Base-by-base conservation (phyloP, 495 filamentous ascomycete species). In the Antarctomyces pellizariae region DNA sequence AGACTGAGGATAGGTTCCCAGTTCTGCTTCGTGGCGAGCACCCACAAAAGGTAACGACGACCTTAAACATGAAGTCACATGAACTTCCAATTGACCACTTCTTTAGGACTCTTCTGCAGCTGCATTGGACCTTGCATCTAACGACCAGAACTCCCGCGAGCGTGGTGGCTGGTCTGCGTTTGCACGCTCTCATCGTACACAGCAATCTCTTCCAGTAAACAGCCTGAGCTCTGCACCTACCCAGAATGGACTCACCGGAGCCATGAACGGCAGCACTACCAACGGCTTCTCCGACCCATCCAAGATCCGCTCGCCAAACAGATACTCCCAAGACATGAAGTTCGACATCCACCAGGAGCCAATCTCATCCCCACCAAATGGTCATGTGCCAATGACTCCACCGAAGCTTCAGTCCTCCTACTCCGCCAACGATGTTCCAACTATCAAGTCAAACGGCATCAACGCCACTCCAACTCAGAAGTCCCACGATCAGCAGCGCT, bases 341-440 rank as follows among this genome's bases (percentile, higher is more conserved):
- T 60, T 43, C 29, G 50, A 30, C 47, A 48, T 1, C 35, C 36
- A 7, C 39, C 36, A 18, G 39, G 31, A 5, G 28, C 37, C 0
- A 0, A 32, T 48, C 4, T 41, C 53, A 9, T 48, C 56, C 0
- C 41, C 58, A 3, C 35, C 50, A 1, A 47, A 24, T 30, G n/a
- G n/a, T n/a, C 50, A 59, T 23, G 40, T 41, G 19, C 47, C 57
- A 44, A 56, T 50, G 31, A 62, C 55, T 43, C 68, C 50, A 33
- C 72, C 57, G 34, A 83, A 67, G 53, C 47, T 89, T 18, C 74
- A 82, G 47, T 68, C 75, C 2, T 92, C 84, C 2, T 93, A 77
- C 49, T 93, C 86, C 2, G 71, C 80, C 12, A 76, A 71, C 44
- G 86, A 93, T 39, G 53, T 93, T 3, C 75, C 84, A n/a, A 90